A percentile compares a stretch with the other conserved stretches of the same genome.
These are phyloP conservation scores for Ophiostoma quercus DNA, from an alignment of 2,329 filamentous ascomycete genomes.

Conservation along the genomic window DNA sequence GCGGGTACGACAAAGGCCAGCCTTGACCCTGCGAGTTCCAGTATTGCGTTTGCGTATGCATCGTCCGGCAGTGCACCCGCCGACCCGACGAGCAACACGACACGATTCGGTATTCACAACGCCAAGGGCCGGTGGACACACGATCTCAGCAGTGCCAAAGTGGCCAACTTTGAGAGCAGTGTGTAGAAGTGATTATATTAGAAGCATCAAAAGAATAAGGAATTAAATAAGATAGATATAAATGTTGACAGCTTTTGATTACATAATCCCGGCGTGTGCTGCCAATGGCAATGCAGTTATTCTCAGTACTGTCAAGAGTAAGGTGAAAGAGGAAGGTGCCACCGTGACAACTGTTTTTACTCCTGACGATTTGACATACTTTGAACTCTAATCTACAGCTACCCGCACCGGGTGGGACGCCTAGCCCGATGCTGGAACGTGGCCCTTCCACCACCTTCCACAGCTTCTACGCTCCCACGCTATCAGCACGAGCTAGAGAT, in stretches of 20 bases:
- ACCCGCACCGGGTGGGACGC: slow-evolving; percentile 1
- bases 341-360: not conserved
- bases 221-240: not conserved
- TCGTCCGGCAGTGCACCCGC: not conserved
- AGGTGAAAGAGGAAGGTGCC: slow-evolving; percentile 10
- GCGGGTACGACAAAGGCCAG: too few species aligned
- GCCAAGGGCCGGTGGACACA: not conserved
- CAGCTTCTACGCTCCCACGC: slow-evolving; percentile 1
- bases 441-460: slow-evolving; percentile 24
- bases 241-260: not conserved
- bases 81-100: not conserved
- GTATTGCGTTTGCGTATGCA: too few species aligned
- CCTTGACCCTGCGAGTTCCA: too few species aligned
- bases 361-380: not conserved
- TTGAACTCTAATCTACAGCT: not conserved
- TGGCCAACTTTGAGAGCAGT: not conserved
- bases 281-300: slow-evolving; percentile 1
- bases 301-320: not conserved
- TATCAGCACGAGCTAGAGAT: not conserved
- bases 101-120: not conserved
- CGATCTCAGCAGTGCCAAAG: not conserved
- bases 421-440: slow-evolving; percentile 22
- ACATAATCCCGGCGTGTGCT: not conserved
- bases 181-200: not conserved
- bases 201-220: not conserved